A percentile compares a stretch with the other conserved stretches of the same genome.
Conservation (phyloP, 2,329 filamentous ascomycete genomes). For the Fusarium sp. region DNA sequence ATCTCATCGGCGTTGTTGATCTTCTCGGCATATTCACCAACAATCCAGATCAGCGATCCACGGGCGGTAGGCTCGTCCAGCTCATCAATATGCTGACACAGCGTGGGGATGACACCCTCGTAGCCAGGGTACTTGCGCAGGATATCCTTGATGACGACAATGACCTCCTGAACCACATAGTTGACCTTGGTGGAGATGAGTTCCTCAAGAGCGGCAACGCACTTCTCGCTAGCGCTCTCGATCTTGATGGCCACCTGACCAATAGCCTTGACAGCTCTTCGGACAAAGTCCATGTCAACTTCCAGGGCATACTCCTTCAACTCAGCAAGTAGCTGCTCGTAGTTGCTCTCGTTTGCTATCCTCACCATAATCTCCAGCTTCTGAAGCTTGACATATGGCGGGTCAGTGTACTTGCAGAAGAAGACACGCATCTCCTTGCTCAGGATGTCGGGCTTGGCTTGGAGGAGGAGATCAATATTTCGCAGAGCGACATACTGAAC, state of each 20-base stretch:
- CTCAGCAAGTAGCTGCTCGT: conserved; percentile 92
- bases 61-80: conserved; percentile 93
- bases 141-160: conserved; percentile 99
- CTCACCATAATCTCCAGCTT: conserved; percentile 99
- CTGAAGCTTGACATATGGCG: conserved; percentile 95
- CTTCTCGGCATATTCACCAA: conserved; percentile 98
- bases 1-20: conserved; percentile 99
- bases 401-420: conserved; percentile 99
- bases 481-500: conserved; percentile 97
- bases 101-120: conserved; percentile 94
- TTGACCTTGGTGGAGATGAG: conserved; percentile 98
- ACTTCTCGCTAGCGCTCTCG: conserved; percentile 92
- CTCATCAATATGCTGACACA: conserved; percentile 97
- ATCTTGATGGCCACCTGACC: conserved; percentile 99
- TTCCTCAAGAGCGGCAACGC: conserved; percentile 92
- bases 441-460: conserved; percentile 95
- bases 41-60: conserved; percentile 96
- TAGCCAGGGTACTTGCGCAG: conserved; percentile 97
- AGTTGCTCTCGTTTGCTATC: conserved; percentile 97
- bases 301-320: conserved; percentile 97
- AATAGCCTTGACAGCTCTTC: conserved; percentile 93
- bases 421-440: conserved; percentile 98
- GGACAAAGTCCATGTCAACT: conserved; percentile 99
- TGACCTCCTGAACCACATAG: conserved; percentile 97
- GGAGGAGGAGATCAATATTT: conserved; percentile 95